phyloP scores from a whole-genome alignment of 495 filamentous ascomycete species.

The Aspergillus taichungensis region DNA sequence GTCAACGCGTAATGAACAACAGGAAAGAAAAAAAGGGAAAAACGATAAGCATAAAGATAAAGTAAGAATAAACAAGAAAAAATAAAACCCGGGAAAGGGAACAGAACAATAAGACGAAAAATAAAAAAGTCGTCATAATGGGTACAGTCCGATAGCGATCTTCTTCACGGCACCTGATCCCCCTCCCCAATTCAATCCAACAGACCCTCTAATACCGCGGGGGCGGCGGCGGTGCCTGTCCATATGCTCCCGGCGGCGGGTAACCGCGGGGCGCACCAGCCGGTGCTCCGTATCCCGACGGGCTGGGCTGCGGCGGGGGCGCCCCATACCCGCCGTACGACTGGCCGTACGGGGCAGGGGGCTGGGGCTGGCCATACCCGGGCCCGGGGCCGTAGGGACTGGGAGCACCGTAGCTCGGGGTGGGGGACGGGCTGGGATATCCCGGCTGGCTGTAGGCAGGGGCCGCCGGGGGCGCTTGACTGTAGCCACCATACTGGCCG shows the following conservation, averaged over 20 bases:
- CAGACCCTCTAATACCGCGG: constrained; percentile 21
- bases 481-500: constrained; percentile 29
- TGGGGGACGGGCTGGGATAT: constrained; percentile 10
- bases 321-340: constrained; percentile 13
- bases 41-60: not conserved
- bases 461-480: constrained; percentile 3
- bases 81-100: not conserved
- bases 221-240: constrained; percentile 16
- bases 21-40: not conserved
- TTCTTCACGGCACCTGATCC: not conserved
- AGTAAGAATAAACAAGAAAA: not conserved
- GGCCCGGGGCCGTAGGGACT: constrained; percentile 10
- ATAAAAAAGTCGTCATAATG: not conserved
- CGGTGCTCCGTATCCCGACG: constrained; percentile 12
- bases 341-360: constrained; percentile 4
- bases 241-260: constrained; percentile 18
- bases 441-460: constrained; percentile 15
- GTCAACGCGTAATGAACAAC: no score
- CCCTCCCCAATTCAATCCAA: not conserved
- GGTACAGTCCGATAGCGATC: not conserved
- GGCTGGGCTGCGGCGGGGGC: constrained; percentile 10
- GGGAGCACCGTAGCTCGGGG: constrained; percentile 8
- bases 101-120: not conserved
- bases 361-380: constrained; percentile 17
- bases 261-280: constrained; percentile 10